Base-by-base conservation (phyloP, 2,329 filamentous ascomycete genomes). In the Bimuria novae-zelandiae region DNA sequence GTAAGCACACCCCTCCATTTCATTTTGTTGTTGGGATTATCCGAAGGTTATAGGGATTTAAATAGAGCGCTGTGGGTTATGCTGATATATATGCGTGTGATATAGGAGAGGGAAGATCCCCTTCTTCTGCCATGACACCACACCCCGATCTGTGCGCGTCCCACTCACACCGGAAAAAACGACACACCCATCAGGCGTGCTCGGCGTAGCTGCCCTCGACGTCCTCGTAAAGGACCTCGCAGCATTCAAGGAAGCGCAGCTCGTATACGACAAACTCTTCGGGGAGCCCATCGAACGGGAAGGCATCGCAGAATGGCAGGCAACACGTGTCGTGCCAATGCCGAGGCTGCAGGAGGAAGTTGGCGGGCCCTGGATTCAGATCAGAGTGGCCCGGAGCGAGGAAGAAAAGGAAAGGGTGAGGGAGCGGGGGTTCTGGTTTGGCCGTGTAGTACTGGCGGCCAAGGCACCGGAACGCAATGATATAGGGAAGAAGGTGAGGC, bases 71-170 rank as follows among this genome's bases (percentile, higher is more conserved):
- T n/a, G n/a, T n/a, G n/a, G n/a, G n/a, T n/a, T n/a, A n/a, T n/a
- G n/a, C n/a, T n/a, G n/a, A n/a, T n/a, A 33, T 12, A 12, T 33
- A 4, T 11, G 4, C 11, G 12, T 11, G 10, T 12, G 30, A 33
- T 33, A n/a, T 33, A 33, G 30, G 3, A 73, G 81, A 0, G 84
- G 85, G 0, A 72, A 73, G 12, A 64, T 85, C 10, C 87, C 86
- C 0, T 89, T 89, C 60, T 89, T 68, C 51, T 72, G 69, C 30
- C 78, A 88, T 41, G 87, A 89, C 65, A 71, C 82, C 11, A 88
- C 86, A 1, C 72, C 79, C 2, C 70, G 86, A 6, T 59, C 72
- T n/a, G 65, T 83, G 2, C 72, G 86, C 0, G 85, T 87, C 2
- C 84, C 85, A 6, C 61, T 76, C 3, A 61, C 71, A 0, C 60